phyloP scores from a whole-genome alignment of 2,329 filamentous ascomycete genomes.

The Sporothrix inflata region DNA sequence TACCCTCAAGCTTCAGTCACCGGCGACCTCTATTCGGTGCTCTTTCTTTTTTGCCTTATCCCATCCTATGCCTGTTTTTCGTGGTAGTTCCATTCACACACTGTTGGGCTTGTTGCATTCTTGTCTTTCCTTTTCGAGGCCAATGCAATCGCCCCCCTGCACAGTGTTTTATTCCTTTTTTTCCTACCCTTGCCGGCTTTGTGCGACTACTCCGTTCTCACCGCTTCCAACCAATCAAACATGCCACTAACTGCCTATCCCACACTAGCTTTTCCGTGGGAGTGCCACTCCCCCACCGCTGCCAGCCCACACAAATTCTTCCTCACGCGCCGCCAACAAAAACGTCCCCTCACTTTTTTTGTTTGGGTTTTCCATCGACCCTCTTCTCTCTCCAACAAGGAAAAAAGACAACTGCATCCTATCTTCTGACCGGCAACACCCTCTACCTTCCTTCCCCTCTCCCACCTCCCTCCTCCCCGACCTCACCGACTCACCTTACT shows the following conservation, averaged over 20 bases:
- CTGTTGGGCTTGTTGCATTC: neutral
- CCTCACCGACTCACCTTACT: conserved; percentile 29
- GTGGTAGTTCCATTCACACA: neutral
- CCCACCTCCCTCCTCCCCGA: neutral
- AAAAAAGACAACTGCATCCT: conserved; percentile 1
- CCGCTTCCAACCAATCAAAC: conserved; percentile 29
- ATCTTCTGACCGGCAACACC: conserved; percentile 16
- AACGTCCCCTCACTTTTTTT: conserved; percentile 31
- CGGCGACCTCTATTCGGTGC: neutral
- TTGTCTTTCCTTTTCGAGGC: neutral
- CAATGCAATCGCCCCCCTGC: neutral
- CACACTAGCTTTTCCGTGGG: conserved; percentile 27
- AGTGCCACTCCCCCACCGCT: conserved; percentile 25
- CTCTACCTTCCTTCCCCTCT: conserved; percentile 6
- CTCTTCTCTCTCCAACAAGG: conserved; percentile 18
- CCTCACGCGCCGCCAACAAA: conserved; percentile 30
- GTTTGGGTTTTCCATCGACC: conserved; percentile 25
- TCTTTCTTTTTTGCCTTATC: neutral
- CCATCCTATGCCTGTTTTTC: neutral
- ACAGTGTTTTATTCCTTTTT: conserved; percentile 18
- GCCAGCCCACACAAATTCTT: conserved; percentile 31
- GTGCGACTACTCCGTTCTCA: conserved; percentile 27
- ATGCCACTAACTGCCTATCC: conserved; percentile 27
- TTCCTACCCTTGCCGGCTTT: conserved; percentile 21
- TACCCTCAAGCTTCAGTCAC: neutral